phyloP scores from a whole-genome alignment of 1,284 basidiomycete species.

The Ganoderma lingzhi region DNA sequence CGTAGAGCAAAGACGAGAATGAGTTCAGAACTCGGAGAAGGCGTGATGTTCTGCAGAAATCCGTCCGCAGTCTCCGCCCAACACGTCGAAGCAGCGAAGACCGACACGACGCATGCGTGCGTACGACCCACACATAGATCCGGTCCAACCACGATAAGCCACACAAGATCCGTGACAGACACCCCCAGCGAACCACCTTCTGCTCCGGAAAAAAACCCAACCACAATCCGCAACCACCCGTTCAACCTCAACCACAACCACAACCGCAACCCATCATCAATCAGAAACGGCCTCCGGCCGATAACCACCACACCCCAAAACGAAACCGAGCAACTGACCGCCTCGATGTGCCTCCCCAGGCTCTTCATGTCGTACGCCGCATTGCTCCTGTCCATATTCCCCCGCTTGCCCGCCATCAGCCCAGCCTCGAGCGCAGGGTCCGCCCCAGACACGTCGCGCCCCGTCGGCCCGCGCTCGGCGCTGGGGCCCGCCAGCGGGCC shows the following conservation, averaged over 20 bases:
- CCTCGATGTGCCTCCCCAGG: slow-evolving; percentile 94
- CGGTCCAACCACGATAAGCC: not conserved
- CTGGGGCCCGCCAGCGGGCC: slow-evolving; percentile 66
- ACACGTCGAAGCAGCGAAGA: not conserved
- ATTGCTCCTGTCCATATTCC: slow-evolving; percentile 73
- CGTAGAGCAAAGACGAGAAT: not conserved
- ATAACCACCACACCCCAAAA: not conserved
- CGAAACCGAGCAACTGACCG: slow-evolving; percentile 61
- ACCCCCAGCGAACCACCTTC: not conserved
- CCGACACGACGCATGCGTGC: not conserved
- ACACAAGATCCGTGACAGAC: not conserved
- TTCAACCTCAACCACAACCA: not conserved
- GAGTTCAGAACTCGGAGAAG: not conserved
- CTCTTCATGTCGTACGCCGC: slow-evolving; percentile 99
- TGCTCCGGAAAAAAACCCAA: not conserved
- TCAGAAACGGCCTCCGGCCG: not conserved
- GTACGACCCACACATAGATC: not conserved
- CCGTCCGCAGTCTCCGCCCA: not conserved
- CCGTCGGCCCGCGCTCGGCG: slow-evolving; percentile 49
- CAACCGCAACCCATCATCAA: not conserved
- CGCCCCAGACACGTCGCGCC: slow-evolving; percentile 65
- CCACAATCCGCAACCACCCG: not conserved
- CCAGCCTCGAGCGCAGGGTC: slow-evolving; percentile 62
- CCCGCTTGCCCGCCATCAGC: slow-evolving; percentile 69
- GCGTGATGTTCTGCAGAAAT: not conserved